phyloP scores from a whole-genome alignment of 108 stramenopile genomes.

The Hondaea fermentalgiana region DNA sequence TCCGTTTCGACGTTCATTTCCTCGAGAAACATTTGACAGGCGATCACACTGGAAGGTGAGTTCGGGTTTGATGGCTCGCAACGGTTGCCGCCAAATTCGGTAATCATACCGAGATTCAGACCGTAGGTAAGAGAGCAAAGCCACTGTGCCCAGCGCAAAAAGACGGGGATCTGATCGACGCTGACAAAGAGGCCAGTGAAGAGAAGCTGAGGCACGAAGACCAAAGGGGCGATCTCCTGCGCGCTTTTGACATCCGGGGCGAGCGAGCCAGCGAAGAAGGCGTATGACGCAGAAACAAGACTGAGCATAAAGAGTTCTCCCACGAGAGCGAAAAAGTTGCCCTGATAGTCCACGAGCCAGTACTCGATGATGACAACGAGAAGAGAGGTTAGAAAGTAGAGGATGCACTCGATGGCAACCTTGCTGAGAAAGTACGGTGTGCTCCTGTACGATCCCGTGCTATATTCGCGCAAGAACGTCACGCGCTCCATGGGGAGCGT shows the following conservation, averaged over 20 bases:
- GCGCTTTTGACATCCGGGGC: constrained; percentile 20
- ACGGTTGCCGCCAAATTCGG: constrained; percentile 18
- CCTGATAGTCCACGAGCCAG: not conserved
- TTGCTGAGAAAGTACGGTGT: constrained; percentile 20
- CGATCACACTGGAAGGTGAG: not conserved
- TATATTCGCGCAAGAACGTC: constrained; percentile 25
- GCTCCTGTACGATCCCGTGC: constrained; percentile 23
- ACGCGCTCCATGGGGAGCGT: constrained; percentile 27
- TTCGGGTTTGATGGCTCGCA: not conserved
- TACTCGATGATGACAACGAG: not conserved
- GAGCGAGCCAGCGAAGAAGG: constrained; percentile 7
- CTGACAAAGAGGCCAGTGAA: constrained; percentile 32
- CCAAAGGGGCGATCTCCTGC: constrained; percentile 11
- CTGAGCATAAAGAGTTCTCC: not conserved
- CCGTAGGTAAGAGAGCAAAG: constrained; percentile 26
- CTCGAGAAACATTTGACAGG: not conserved
- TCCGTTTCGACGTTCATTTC: constrained; percentile 10
- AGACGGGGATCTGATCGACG: not conserved
- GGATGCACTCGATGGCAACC: not conserved
- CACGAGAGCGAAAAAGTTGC: constrained; percentile 11
- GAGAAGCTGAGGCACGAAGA: constrained; percentile 31
- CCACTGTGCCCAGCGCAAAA: constrained; percentile 29
- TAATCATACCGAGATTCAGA: constrained; percentile 1
- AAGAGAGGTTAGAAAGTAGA: constrained; percentile 3
- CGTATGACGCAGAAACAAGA: constrained; percentile 1